Evolutionary conservation across 805 yeast species (phyloP).

Genomic region (Priceomyces carsonii): DNA sequence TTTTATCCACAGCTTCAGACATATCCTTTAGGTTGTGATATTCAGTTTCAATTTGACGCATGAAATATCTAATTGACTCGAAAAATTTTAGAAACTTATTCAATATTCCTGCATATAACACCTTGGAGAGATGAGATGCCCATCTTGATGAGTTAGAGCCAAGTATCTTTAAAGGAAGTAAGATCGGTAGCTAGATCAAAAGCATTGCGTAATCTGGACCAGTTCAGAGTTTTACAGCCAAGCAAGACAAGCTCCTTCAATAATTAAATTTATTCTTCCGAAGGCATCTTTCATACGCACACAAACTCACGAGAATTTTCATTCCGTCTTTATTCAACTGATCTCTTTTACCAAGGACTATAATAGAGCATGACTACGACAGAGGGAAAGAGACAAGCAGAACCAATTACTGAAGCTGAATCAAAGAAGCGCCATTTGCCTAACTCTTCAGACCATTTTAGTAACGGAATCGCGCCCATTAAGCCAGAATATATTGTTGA

Average conservation of each 20-base stretch:
- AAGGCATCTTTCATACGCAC: no score
- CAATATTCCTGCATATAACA: constrained; percentile 5
- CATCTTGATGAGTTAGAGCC: no score
- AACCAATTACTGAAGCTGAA: constrained; percentile 11
- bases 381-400: constrained; percentile 16
- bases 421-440: no score
- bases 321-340: no score
- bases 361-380: constrained; percentile 10
- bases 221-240: no score
- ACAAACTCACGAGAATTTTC: no score
- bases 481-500: constrained; percentile 68
- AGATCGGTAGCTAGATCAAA: neutral
- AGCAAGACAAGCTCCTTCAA: no score
- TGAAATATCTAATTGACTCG: no score
- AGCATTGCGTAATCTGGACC: no score
- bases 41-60: neutral
- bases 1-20: constrained; percentile 33
- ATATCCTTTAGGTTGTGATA: constrained; percentile 6
- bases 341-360: no score
- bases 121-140: constrained; percentile 7
- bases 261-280: no score
- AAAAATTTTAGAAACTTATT: constrained; percentile 5
- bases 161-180: neutral
- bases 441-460: no score
- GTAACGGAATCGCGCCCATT: constrained; percentile 73